Base-by-base conservation (phyloP, 2,329 filamentous ascomycete genomes). In the Diaporthe destruens region DNA sequence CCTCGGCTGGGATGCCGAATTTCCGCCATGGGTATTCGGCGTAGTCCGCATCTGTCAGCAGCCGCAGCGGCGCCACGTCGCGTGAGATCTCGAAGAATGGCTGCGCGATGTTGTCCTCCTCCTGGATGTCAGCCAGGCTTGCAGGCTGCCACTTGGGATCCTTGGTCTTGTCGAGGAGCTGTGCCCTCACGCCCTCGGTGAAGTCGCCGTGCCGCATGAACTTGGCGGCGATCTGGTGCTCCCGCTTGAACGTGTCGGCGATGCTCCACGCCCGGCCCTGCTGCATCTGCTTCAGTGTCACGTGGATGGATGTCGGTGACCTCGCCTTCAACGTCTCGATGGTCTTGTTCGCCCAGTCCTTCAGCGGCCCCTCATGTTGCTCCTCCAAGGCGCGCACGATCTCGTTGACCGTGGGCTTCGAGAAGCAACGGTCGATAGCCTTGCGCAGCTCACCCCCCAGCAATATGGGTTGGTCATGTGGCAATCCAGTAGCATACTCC, bases 151-250 rank as follows among this genome's bases (percentile, higher is more conserved):
- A 99, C 74, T 87, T 85, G 1, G 95, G 93, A 29, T 86, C 86
- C 75, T 53, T 73, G 79, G 84, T 77, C 83, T 94, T 94, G 79
- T 90, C 87, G 77, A 96, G 88, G 53, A 99, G 87, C 63, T 92
- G 88, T 32, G 94, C 92, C 67, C 90, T 90, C n/a, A 99, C 96
- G 69, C 96, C 96, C 83, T 97, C 94, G 55, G 91, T 91, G 79
- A 99, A 99, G 82, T 99, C 96, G 6, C 90, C 93, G 81, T 96
- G 92, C 71, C 88, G 87, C 96, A 99, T 98, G 85, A 99, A 98
- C 75, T 91, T 89, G 72, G 88, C 85, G 2, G 96, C 95, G 73
- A 99, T 94, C 79, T 92, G 88, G 83, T 96, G 89, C 85, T 99
- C 96, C 75, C 91, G 91, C 80, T 91, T 87, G 87, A 98, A 99